Evolutionary conservation across 1,284 basidiomycete genomes (phyloP).

Genomic region (Macrocystidia cucumis): DNA sequence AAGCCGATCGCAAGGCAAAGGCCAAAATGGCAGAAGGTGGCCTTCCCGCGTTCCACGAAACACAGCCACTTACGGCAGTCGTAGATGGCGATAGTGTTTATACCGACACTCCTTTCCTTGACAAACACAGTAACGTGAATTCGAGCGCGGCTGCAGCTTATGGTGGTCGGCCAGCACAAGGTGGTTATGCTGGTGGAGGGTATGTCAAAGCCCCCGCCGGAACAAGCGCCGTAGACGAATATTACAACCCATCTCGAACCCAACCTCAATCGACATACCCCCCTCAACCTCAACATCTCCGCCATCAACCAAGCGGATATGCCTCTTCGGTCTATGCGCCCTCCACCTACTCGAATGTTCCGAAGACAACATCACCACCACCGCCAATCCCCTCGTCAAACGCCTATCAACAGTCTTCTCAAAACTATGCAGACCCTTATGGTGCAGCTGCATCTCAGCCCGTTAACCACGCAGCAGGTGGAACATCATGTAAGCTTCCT

Average conservation of each 20-base stretch:
- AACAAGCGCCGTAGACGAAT: constrained; percentile 66
- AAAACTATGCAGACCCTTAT: constrained; percentile 22
- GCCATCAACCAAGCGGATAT: constrained; percentile 9
- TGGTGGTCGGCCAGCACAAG: constrained; percentile 21
- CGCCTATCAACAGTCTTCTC: constrained; percentile 14
- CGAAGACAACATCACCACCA: constrained; percentile 15
- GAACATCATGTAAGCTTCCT: constrained; percentile 43
- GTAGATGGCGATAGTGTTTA: constrained; percentile 52
- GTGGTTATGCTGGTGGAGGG: constrained; percentile 40
- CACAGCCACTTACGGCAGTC: constrained; percentile 53
- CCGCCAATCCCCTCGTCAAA: constrained; percentile 11
- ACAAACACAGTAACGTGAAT: constrained; percentile 18
- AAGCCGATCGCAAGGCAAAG: constrained; percentile 69
- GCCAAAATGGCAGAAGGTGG: constrained; percentile 59
- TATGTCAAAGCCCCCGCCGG: constrained; percentile 59
- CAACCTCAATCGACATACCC: constrained; percentile 26
- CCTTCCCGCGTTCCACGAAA: constrained; percentile 68
- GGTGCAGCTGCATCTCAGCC: constrained; percentile 31
- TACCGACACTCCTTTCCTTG: constrained; percentile 34
- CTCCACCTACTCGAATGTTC: constrained; percentile 27
- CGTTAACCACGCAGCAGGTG: constrained; percentile 46
- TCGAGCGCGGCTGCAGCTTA: constrained; percentile 14
- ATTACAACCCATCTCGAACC: constrained; percentile 38
- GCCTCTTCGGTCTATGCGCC: constrained; percentile 27
- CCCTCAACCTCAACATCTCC: constrained; percentile 25